Conservation (phyloP, 352 stramenopile genomes). For the Pseudoperonospora humuli region DNA sequence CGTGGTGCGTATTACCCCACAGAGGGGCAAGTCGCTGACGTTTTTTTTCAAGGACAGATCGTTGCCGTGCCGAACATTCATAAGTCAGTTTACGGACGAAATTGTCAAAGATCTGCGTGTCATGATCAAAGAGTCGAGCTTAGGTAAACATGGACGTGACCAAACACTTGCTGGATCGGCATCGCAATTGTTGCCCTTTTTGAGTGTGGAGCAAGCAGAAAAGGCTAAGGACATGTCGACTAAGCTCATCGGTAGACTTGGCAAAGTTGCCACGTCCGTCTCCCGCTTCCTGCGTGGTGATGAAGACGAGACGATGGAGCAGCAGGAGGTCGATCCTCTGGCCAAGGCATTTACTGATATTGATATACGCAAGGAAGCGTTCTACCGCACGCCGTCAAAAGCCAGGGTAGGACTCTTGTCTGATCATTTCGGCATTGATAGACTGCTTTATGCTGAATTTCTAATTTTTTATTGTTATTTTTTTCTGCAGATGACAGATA, state of each 20-base stretch:
- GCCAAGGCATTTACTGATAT: slow-evolving; percentile 42
- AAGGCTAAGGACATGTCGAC: slow-evolving; percentile 77
- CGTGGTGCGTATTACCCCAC: slow-evolving; percentile 66
- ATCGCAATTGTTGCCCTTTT: slow-evolving; percentile 53
- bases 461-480: background rate
- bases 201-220: slow-evolving; percentile 61
- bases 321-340: slow-evolving; percentile 28
- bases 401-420: slow-evolving; percentile 28
- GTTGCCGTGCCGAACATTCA: slow-evolving; percentile 56
- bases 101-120: slow-evolving; percentile 55
- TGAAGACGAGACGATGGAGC: slow-evolving; percentile 36
- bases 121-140: slow-evolving; percentile 43
- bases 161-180: slow-evolving; percentile 15
- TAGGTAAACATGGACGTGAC: slow-evolving; percentile 33
- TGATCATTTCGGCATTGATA: background rate
- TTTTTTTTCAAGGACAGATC: slow-evolving; percentile 69
- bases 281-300: slow-evolving; percentile 57
- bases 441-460: background rate
- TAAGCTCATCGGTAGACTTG: slow-evolving; percentile 70
- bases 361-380: slow-evolving; percentile 45
- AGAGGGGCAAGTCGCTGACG: slow-evolving; percentile 66
- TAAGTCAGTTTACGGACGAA: slow-evolving; percentile 61
- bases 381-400: slow-evolving; percentile 66
- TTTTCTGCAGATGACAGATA: slow-evolving; percentile 56
- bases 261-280: slow-evolving; percentile 54